Base-by-base conservation (phyloP, 805 yeast species). In the Zygoascus tannicola region DNA sequence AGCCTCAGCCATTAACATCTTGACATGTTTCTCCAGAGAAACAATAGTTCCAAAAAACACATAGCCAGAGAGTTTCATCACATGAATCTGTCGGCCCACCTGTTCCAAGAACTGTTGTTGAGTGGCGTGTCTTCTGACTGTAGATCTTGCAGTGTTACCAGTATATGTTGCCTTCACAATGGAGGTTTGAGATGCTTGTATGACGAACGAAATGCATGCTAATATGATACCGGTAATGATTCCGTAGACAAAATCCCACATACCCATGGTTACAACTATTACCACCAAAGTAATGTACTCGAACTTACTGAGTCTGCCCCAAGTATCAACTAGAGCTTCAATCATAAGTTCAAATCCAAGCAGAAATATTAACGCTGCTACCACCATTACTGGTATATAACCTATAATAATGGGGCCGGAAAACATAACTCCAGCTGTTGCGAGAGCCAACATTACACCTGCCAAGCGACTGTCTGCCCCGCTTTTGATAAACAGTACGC, bases 31-130 rank as follows among this genome's bases (percentile, higher is more conserved):
- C 63, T 92, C 98, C 38, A 92, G 81, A 1, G 90, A 84, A 18
- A 95, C 95, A 60, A 90, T 88, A 0, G 97, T 86, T 1, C 98
- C 98, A 63, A 92, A 92, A 60, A 92, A 92, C 32, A 92, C 68
- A 19, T 92, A 78, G 16, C 97, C 96, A 52, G 86, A 84, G 36
- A 92, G 65, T 62, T 88, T 85, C 60, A 88, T 69, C 18, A 92
- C 81, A 60, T 86, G 84, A 22, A 88, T 85, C 63, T 92, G 97
- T 54, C 82, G 79, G 3, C 97, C 97, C 43, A 90, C 92, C 50
- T 82, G 81, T 49, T 74, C 73, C 55, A 92, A 66, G 54, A 90
- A 90, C 50, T 81, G 84, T 53, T 83, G 86, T 62, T 92, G 95
- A 46, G 81, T 77, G 3, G 90, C 86, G 57, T 87, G 96, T 56